Evolutionary conservation across 306 rosid genomes (phyloP).

Genomic region (Malus orientalis): DNA sequence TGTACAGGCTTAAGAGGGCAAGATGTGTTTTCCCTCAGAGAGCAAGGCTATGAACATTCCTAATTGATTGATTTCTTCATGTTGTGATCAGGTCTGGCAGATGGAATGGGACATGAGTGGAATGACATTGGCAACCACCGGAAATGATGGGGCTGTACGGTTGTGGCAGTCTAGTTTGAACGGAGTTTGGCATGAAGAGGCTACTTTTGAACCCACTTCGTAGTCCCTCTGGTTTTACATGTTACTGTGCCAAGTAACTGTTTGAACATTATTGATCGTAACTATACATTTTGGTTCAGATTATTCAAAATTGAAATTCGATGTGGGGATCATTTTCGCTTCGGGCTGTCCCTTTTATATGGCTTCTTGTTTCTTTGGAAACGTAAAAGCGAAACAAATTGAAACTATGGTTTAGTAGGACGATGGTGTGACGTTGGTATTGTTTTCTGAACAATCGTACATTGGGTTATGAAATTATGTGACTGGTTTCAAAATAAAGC

Average conservation of each 20-base stretch:
- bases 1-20: too few species aligned
- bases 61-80: neutral
- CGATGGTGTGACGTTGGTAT: too few species aligned
- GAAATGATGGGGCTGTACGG: constrained; percentile 64
- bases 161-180: constrained; percentile 86
- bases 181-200: constrained; percentile 84
- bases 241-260: neutral
- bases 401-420: neutral
- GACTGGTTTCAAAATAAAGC: too few species aligned
- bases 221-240: constrained; percentile 16
- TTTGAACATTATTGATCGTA: neutral
- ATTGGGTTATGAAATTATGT: too few species aligned
- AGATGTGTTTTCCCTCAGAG: neutral
- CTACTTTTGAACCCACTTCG: constrained; percentile 63
- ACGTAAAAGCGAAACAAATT: neutral
- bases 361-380: neutral
- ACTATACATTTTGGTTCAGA: neutral
- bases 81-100: constrained; percentile 67
- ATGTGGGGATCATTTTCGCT: neutral
- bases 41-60: neutral
- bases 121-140: constrained; percentile 90
- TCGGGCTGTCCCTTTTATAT: neutral
- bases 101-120: constrained; percentile 99
- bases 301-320: neutral
- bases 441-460: too few species aligned